Base-by-base conservation (phyloP, 371 early-diverging fungal genomes). In the Circinella minor region DNA sequence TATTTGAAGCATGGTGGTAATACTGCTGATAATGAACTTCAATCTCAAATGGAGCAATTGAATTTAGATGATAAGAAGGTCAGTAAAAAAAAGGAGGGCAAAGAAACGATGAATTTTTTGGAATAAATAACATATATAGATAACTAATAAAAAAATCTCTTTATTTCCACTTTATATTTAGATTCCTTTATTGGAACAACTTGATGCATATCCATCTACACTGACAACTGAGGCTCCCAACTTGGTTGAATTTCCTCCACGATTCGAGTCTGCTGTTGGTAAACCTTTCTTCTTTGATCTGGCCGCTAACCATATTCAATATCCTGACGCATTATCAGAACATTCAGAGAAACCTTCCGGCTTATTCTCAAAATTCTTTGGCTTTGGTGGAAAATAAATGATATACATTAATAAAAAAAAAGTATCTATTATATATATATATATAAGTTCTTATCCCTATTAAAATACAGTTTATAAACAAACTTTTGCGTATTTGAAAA, bases 271-370 rank as follows among this genome's bases (percentile, higher is more conserved):
- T 13, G 89, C 92, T 49, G 86, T 92, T 3, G 85, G 84, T 66
- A 94, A 94, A 68, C 95, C 95, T 0, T 75, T 95, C 61, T 92
- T 92, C 74, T 93, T 91, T 77, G 95, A 95, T 71, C 77, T 95
- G 55, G 93, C 94, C 4, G 90, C 86, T 69, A 91, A 90, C 71
- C 81, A 87, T 61, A 79, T 95, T 54, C 86, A 92, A 57, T 94
- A 88, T 68, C 90, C 91, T 14, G 63, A 74, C 20, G 61, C 77
- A 20, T 54, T 83, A 15, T 43, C 65, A 17, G 73, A 71, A 15
- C 77, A 79, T 65, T 68, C 73, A 10, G 77, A 66, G 49, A 82
- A 78, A 61, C 59, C 69, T 18, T 61, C 77, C 5, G 65, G 70
- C 13, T 66, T 69, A 17, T 57, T 72, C 27, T 82, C 80, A 75